Evolutionary conservation across 495 filamentous ascomycete genomes (phyloP).

Genomic region (Hypoxylon lenormandii): DNA sequence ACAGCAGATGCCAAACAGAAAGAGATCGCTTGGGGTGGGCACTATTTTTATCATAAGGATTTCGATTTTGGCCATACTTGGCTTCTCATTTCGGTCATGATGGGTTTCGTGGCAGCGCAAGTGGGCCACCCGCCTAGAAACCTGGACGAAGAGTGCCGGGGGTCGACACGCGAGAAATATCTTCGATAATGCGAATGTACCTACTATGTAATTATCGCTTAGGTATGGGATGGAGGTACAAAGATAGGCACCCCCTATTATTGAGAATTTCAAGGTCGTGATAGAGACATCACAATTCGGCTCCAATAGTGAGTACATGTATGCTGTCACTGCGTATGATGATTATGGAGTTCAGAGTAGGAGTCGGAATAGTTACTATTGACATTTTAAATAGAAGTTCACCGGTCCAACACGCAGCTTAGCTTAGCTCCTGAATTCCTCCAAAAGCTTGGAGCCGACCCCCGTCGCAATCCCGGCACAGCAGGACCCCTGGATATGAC

Average conservation of each 20-base stretch:
- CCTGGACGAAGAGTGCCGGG: not conserved
- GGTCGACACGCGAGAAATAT: not conserved
- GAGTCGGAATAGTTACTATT: not conserved
- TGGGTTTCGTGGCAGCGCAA: slow-evolving; percentile 1
- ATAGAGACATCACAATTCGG: not conserved
- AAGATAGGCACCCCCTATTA: not conserved
- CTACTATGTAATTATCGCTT: too few species aligned
- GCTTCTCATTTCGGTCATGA: slow-evolving; percentile 23
- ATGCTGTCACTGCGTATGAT: not conserved
- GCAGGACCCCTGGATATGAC: slow-evolving; percentile 10
- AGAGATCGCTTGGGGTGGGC: not conserved
- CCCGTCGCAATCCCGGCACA: slow-evolving; percentile 18
- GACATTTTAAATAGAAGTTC: slow-evolving; percentile 4
- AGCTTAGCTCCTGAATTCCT: slow-evolving; percentile 12
- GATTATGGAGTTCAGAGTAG: not conserved
- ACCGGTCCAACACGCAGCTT: not conserved
- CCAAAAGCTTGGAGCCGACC: slow-evolving; percentile 2
- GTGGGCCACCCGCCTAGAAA: slow-evolving; percentile 7
- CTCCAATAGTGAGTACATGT: not conserved
- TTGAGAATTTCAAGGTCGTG: not conserved
- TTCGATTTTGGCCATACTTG: not conserved
- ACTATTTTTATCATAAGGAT: slow-evolving; percentile 13
- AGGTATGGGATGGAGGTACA: not conserved
- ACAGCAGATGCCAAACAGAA: not conserved
- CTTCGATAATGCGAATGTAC: not conserved